Conservation (phyloP, 768 basidiomycete genomes). For the Lyophyllum shimeji region DNA sequence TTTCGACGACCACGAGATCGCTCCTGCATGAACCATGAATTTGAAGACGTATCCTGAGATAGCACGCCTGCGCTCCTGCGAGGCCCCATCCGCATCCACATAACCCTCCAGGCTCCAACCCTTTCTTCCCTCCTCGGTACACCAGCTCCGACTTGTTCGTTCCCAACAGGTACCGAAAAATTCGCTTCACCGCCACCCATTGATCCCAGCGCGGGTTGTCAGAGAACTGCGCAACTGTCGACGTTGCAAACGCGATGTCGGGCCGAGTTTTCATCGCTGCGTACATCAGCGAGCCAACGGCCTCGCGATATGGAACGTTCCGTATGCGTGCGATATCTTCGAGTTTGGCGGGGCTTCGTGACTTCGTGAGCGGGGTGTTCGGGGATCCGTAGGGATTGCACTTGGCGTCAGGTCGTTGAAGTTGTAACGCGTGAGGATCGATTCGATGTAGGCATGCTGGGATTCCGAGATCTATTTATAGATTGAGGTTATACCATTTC, state of each 20-base stretch:
- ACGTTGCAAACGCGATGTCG: slow-evolving; percentile 11
- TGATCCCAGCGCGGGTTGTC: not conserved
- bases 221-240: slow-evolving; percentile 1
- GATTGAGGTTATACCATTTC: too few relatives aligned
- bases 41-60: slow-evolving; percentile 33
- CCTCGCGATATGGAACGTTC: slow-evolving; percentile 8
- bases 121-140: not conserved
- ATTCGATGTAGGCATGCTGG: slow-evolving; percentile 15
- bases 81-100: slow-evolving; percentile 23
- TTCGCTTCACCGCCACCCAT: slow-evolving; percentile 3
- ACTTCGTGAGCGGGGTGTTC: slow-evolving; percentile 15
- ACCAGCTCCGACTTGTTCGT: slow-evolving; percentile 34
- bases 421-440: slow-evolving; percentile 11
- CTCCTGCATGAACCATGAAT: slow-evolving; percentile 24
- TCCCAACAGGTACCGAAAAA: slow-evolving; percentile 30
- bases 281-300: slow-evolving; percentile 11
- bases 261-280: slow-evolving; percentile 3
- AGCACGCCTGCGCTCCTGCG: slow-evolving; percentile 23
- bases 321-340: slow-evolving; percentile 19
- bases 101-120: slow-evolving; percentile 18
- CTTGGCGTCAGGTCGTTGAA: slow-evolving; percentile 13
- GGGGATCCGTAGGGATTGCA: slow-evolving; percentile 21
- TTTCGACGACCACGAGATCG: slow-evolving; percentile 25
- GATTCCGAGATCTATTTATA: too few relatives aligned
- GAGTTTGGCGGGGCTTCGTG: slow-evolving; percentile 16